Evolutionary conservation across 1,284 basidiomycete species (phyloP).

Genomic region (Microstroma glucosiphilum): DNA sequence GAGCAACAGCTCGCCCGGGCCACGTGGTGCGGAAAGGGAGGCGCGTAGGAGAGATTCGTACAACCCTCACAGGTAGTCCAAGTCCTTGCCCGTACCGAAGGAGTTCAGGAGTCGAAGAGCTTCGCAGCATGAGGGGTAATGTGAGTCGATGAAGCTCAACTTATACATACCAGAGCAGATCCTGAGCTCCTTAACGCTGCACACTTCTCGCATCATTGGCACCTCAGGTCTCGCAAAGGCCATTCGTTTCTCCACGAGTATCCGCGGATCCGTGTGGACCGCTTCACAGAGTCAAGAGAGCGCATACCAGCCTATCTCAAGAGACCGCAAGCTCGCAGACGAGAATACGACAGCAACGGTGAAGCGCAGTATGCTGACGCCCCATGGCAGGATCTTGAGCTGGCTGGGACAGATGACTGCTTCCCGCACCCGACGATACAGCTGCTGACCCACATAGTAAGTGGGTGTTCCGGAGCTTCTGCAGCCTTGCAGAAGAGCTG

Average conservation of each 20-base stretch:
- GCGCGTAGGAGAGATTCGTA: too few species aligned
- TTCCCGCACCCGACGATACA: slow-evolving; percentile 26
- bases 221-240: background rate
- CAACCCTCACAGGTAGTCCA: too few species aligned
- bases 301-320: slow-evolving; percentile 22
- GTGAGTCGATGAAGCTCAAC: too few species aligned
- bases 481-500: background rate
- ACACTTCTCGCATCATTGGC: too few species aligned
- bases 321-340: slow-evolving; percentile 15
- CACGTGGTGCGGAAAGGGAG: too few species aligned
- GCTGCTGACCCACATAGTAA: slow-evolving; percentile 37
- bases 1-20: too few species aligned
- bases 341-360: slow-evolving; percentile 2
- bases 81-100: too few species aligned
- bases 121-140: too few species aligned
- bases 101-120: too few species aligned
- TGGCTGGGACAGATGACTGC: background rate
- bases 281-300: slow-evolving; percentile 25
- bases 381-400: background rate
- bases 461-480: background rate
- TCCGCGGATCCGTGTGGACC: slow-evolving; percentile 39
- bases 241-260: slow-evolving; percentile 33
- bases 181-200: too few species aligned
- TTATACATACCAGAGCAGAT: too few species aligned
- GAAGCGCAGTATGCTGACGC: slow-evolving; percentile 8